Evolutionary conservation across 306 rosid genomes (phyloP).

Genomic region (Quercus robur): DNA sequence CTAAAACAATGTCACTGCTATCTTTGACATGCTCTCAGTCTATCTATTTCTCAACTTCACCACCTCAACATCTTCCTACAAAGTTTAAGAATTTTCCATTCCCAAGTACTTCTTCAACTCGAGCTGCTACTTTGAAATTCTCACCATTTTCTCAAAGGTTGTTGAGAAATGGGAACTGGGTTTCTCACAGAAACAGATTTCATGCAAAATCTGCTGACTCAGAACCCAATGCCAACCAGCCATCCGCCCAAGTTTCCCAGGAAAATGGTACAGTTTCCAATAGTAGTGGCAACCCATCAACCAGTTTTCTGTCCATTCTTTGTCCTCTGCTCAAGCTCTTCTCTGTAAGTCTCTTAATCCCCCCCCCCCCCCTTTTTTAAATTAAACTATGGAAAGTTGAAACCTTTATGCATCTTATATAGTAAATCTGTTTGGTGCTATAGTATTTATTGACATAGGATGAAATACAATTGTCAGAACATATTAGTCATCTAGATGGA

Average conservation of each 20-base stretch:
- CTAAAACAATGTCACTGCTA: constrained; percentile 11
- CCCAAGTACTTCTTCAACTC: constrained; percentile 18
- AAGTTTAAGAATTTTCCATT: background rate
- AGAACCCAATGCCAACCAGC: constrained; percentile 23
- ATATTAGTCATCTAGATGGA: background rate
- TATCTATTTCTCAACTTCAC: background rate
- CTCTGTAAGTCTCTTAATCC: constrained; percentile 40
- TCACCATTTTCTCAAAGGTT: constrained; percentile 7
- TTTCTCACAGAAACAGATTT: constrained; percentile 29
- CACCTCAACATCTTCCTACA: background rate
- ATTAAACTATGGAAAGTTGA: background rate
- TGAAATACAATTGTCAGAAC: background rate
- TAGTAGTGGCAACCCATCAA: constrained; percentile 27
- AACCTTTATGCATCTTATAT: background rate
- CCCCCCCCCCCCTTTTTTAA: background rate
- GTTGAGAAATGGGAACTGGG: constrained; percentile 19
- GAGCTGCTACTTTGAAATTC: constrained; percentile 12
- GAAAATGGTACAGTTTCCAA: constrained; percentile 6
- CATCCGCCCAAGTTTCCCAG: constrained; percentile 2
- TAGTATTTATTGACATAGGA: background rate
- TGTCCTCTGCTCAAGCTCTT: constrained; percentile 80
- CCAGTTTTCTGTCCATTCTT: constrained; percentile 57
- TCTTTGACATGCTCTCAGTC: constrained; percentile 11
- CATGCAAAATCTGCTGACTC: constrained; percentile 37
- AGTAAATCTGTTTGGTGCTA: background rate